Percentiles rank a stretch among this genome's conserved stretches.
phyloP scores from a whole-genome alignment of 2,329 filamentous ascomycete genomes.

The Cryoendolithus antarcticus region DNA sequence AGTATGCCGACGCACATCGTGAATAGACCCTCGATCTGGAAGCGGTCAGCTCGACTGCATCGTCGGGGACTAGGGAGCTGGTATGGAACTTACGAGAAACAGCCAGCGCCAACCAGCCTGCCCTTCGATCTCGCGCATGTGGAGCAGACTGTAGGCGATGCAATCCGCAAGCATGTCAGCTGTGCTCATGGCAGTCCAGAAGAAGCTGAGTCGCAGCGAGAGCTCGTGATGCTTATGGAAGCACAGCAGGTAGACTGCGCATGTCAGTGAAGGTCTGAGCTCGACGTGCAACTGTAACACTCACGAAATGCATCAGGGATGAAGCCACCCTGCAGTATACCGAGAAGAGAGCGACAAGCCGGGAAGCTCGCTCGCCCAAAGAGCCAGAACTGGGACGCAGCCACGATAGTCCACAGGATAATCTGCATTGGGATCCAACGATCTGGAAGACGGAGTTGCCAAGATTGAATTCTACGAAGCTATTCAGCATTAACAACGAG shows the following conservation, averaged over 20 bases:
- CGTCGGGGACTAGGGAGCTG: not conserved
- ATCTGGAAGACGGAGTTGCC: slow-evolving; percentile 27
- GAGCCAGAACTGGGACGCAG: slow-evolving; percentile 25
- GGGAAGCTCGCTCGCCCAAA: slow-evolving; percentile 17
- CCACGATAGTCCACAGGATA: slow-evolving; percentile 23
- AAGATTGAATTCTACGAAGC: not conserved
- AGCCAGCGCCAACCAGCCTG: slow-evolving; percentile 45
- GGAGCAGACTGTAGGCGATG: slow-evolving; percentile 21
- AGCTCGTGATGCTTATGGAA: slow-evolving; percentile 30
- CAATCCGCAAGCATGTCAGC: too few species aligned
- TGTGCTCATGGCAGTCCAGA: slow-evolving; percentile 23
- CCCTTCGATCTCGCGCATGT: slow-evolving; percentile 34
- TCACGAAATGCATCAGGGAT: slow-evolving; percentile 34
- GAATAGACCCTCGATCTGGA: slow-evolving; percentile 36
- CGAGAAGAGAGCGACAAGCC: slow-evolving; percentile 11
- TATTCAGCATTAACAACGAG: not conserved
- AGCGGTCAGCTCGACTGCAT: not conserved
- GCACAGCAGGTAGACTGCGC: slow-evolving; percentile 30
- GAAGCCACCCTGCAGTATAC: slow-evolving; percentile 12
- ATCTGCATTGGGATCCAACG: slow-evolving; percentile 27
- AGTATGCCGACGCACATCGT: slow-evolving; percentile 42
- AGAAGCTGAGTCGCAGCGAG: slow-evolving; percentile 28
- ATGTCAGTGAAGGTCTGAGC: slow-evolving; percentile 1
- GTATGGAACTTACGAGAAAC: slow-evolving; percentile 33
- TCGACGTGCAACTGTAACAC: too few species aligned